Evolutionary conservation across 2,329 filamentous ascomycete genomes (phyloP), one percentile per base, ranked within the genome.

Genomic region (Diaporthe vaccinii): DNA sequence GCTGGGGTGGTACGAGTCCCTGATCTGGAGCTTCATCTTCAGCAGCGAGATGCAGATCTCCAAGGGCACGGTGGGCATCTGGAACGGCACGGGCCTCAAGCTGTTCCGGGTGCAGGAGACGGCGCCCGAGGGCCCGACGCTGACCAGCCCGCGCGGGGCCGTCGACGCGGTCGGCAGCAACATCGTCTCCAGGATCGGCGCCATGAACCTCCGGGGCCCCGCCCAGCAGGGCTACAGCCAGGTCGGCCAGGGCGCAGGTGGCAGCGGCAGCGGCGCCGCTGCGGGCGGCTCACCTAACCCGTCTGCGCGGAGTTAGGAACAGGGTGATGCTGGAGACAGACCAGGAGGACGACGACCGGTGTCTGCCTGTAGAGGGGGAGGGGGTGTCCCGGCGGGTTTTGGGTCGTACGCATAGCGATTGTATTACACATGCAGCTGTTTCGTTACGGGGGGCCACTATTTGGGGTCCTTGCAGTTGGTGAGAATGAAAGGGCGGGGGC

Each of bases 1-100:
- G 0, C 88, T 98, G 69, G 96, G 96, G 67, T 98, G 97, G 97
- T 98, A 98, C 83, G 95, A 98, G 84, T 96, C 95, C 7, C 88
- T 98, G 17, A 88, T 99, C 14, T 99, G 97, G 97, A 93, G 95
- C 22, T 94, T 98, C 79, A 92, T 98, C 72, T 98, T 98, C 82
- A 92, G 94, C 39, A 93, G 92, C 80, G 97, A 99, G 85, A 95
- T 98, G 92, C 92, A 95, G 75, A 91, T 96, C 39, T 91, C 93
- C 0, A 96, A 93, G 81, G 96, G 96, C 41, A 96, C 94, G 2
- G 94, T 96, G 44, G 96, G 97, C 10, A 92, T 98, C 2, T 99
- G 97, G 96, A 98, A 96, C 81, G 94, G 95, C 49, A 98, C 97
- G 1, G 88, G 88, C 2, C 95, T 99, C 82, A 94, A 93, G 82